phyloP scores from a whole-genome alignment of 2,329 filamentous ascomycete species.

The Colletotrichum musae region DNA sequence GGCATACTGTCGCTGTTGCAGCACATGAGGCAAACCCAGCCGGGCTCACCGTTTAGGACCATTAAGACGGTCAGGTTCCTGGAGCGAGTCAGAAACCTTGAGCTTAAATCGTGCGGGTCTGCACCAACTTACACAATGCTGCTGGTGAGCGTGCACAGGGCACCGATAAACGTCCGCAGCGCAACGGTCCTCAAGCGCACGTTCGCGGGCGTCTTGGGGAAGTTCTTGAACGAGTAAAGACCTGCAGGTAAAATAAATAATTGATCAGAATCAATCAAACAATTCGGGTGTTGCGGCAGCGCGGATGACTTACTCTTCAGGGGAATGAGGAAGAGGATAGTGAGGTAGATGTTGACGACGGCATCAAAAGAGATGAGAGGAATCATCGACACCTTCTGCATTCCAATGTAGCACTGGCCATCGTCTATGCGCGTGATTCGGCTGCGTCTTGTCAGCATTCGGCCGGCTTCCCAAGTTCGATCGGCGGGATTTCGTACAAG shows the following conservation, averaged over 20 bases:
- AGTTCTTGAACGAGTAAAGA: slow-evolving; percentile 68
- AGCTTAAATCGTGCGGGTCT: slow-evolving; percentile 15
- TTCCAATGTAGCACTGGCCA: slow-evolving; percentile 73
- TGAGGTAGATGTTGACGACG: slow-evolving; percentile 74
- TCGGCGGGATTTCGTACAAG: slow-evolving; percentile 60
- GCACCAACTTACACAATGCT: slow-evolving; percentile 65
- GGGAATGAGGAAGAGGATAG: slow-evolving; percentile 73
- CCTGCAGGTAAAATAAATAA: slow-evolving; percentile 50
- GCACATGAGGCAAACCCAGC: slow-evolving; percentile 76
- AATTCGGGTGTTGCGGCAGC: no score
- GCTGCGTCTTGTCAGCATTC: slow-evolving; percentile 49
- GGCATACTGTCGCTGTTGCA: slow-evolving; percentile 73
- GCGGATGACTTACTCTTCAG: slow-evolving; percentile 61
- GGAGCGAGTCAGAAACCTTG: slow-evolving; percentile 11
- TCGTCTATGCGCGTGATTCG: slow-evolving; percentile 70
- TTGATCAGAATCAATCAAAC: no score
- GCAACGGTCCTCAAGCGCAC: slow-evolving; percentile 65
- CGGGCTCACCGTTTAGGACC: slow-evolving; percentile 72
- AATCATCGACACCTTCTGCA: slow-evolving; percentile 71
- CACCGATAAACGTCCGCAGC: slow-evolving; percentile 72
- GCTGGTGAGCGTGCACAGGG: slow-evolving; percentile 68
- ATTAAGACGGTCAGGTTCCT: slow-evolving; percentile 73
- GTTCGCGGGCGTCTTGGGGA: slow-evolving; percentile 57
- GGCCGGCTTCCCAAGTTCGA: background rate
- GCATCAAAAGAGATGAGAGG: slow-evolving; percentile 74